A percentile compares a stretch with the other conserved stretches of the same genome.
These are phyloP conservation scores for Rhodomyrtus tomentosa DNA, from an alignment of 345 rosid species.

Conservation along the genomic window DNA sequence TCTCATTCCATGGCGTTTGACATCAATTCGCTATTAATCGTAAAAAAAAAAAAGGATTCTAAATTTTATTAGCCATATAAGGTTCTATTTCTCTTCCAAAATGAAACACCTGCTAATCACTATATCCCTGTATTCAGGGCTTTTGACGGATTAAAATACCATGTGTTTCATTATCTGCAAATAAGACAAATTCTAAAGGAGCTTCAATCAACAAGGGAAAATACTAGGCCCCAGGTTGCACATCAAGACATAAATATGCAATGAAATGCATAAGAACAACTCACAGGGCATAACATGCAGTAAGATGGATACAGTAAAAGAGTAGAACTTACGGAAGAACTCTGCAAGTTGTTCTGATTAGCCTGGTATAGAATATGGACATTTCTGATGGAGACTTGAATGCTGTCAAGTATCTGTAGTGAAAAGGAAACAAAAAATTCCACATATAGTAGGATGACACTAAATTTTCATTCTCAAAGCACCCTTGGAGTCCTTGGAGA, in stretches of 20 bases:
- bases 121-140: background rate
- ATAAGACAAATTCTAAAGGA: background rate
- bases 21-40: background rate
- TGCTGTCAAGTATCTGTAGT: slow-evolving; percentile 68
- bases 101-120: background rate
- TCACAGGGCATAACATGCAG: background rate
- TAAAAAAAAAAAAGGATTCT: background rate
- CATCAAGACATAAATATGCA: background rate
- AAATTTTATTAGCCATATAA: background rate
- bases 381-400: slow-evolving; percentile 70
- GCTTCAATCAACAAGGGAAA: background rate
- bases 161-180: background rate
- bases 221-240: background rate
- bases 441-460: background rate
- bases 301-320: background rate
- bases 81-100: background rate
- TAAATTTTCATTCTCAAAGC: background rate
- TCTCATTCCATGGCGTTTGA: background rate
- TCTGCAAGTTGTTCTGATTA: slow-evolving; percentile 18
- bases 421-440: background rate
- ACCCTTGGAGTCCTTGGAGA: slow-evolving; percentile 50
- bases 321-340: slow-evolving; percentile 43
- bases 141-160: background rate
- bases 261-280: background rate
- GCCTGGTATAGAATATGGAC: slow-evolving; percentile 50